These are phyloP conservation scores for Tremella mesenterica DNA, from an alignment of 768 basidiomycete genomes.

Conservation along the genomic window DNA sequence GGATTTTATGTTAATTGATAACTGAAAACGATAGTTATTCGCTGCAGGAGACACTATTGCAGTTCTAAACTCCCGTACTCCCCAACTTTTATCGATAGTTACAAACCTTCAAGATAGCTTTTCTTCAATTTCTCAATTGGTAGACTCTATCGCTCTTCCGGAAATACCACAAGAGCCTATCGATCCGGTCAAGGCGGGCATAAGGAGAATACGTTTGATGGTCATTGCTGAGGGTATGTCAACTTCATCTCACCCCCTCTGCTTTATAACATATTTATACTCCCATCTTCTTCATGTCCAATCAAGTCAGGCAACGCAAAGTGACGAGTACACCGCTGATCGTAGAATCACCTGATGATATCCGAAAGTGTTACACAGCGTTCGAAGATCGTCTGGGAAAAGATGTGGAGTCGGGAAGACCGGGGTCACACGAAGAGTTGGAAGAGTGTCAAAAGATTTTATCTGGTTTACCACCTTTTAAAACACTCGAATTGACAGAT, in stretches of 20 bases:
- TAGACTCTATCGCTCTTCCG: conserved; percentile 28
- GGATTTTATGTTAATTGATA: no score
- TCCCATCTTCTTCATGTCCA: no score
- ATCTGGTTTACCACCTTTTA: background rate
- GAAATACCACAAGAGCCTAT: conserved; percentile 1
- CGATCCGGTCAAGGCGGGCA: background rate
- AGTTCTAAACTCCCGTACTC: conserved; percentile 37
- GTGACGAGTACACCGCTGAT: background rate
- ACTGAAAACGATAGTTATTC: conserved; percentile 42
- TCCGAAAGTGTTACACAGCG: conserved; percentile 2
- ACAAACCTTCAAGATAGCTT: conserved; percentile 38
- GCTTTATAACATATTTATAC: no score
- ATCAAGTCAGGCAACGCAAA: background rate
- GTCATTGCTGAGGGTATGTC: conserved; percentile 20
- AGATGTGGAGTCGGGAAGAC: background rate
- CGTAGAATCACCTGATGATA: conserved; percentile 5
- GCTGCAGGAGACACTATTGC: conserved; percentile 42
- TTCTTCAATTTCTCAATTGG: conserved; percentile 37
- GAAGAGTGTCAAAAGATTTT: conserved; percentile 1
- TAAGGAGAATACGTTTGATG: conserved; percentile 22
- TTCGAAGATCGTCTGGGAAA: background rate
- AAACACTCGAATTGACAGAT: background rate
- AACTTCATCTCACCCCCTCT: no score
- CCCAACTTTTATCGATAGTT: conserved; percentile 40
- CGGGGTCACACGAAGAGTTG: background rate